Conservation (phyloP, 805 yeast genomes). For the Ogataea methylovora region DNA sequence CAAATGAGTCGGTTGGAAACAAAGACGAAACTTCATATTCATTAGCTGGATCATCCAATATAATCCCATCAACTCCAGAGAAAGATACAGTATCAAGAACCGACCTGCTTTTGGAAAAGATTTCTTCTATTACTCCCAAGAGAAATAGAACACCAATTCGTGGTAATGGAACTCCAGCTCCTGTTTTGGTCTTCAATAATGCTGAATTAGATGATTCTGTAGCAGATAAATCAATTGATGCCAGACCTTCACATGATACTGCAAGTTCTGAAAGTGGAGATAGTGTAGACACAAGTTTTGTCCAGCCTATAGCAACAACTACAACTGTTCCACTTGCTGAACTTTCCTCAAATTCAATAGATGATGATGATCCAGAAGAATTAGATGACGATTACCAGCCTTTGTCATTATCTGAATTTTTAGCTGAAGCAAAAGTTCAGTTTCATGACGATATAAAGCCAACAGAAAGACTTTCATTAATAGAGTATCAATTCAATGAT, state of each 20-base stretch:
- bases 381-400: conserved; percentile 20
- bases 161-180: no score
- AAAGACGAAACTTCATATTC: no score
- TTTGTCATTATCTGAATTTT: conserved; percentile 18
- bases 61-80: not conserved
- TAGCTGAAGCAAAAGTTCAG: conserved; percentile 22
- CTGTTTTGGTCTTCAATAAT: no score
- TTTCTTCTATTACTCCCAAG: not conserved
- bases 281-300: conserved; percentile 6
- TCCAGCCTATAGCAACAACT: conserved; percentile 15
- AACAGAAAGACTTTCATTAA: not conserved
- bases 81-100: not conserved
- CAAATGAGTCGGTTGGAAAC: no score
- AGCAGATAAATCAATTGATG: no score
- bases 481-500: not conserved
- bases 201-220: no score
- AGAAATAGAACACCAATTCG: not conserved
- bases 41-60: no score
- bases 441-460: conserved; percentile 23
- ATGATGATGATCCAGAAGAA: conserved; percentile 12
- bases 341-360: conserved; percentile 12
- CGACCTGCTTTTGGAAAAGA: conserved; percentile 5
- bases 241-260: no score
- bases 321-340: conserved; percentile 25
- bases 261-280: not conserved